Base-by-base conservation (phyloP, 768 basidiomycete species). In the Plicaturopsis crispa region DNA sequence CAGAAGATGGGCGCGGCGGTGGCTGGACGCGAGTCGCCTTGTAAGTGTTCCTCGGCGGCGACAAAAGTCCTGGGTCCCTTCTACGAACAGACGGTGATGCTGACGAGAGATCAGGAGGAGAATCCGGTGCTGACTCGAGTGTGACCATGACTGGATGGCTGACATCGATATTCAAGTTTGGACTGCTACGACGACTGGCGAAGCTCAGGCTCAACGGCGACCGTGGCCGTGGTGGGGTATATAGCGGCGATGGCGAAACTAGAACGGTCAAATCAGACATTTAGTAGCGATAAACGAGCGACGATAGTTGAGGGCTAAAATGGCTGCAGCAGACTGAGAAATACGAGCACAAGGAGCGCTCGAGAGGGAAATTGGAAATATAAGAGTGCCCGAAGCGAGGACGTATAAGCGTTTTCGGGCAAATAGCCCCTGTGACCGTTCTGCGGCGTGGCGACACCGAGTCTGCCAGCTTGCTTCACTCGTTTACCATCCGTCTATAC, bases 251-350 rank as follows among this genome's bases (percentile, higher is more conserved):
- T 40, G 71, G 69, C n/a, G 69, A 65, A 30, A 72, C 58, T 32
- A 75, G 64, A 20, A 73, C 69, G 2, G 72, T 73, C 14, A 73
- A 62, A 52, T 73, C 73, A 4, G 72, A 62, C 71, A 73, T 73
- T 17, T 3, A 14, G 38, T 31, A 6, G 22, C 16, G 4, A 23
- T 34, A 20, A 11, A 35, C 4, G 6, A 35, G 22, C 33, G 30
- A 24, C 31, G 11, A 19, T 11, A n/a, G n/a, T n/a, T n/a, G n/a
- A n/a, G n/a, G n/a, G n/a, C n/a, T n/a, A n/a, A n/a, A n/a, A n/a
- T n/a, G n/a, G n/a, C n/a, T n/a, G n/a, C n/a, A n/a, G n/a, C n/a
- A n/a, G n/a, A n/a, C n/a, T n/a, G n/a, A n/a, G n/a, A n/a, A n/a
- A n/a, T n/a, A n/a, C n/a, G n/a, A n/a, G n/a, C n/a, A n/a, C n/a